Conservation (phyloP, 225 moss, liverwort and hornwort genomes). For the Sphagnum tenellum region DNA sequence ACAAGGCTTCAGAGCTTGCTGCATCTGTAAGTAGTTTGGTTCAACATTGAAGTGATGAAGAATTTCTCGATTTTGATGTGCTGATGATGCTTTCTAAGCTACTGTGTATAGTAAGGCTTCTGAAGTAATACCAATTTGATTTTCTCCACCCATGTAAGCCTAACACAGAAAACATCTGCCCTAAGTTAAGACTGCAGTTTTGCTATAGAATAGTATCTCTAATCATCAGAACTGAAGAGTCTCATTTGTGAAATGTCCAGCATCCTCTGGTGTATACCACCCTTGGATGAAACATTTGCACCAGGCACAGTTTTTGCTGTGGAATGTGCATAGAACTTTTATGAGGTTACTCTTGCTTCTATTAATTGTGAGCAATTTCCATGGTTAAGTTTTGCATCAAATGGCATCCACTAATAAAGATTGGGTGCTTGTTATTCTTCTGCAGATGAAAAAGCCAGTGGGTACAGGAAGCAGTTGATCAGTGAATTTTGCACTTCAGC, state of each 20-base stretch:
- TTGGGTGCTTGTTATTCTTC: not conserved
- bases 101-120: not conserved
- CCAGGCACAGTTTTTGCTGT: not conserved
- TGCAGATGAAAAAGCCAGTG: conserved; percentile 43
- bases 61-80: not conserved
- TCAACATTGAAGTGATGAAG: no score
- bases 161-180: no score
- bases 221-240: no score
- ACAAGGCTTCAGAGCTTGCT: conserved; percentile 33
- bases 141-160: not conserved
- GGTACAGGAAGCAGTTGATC: conserved; percentile 17
- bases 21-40: conserved; percentile 19
- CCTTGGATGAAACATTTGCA: not conserved
- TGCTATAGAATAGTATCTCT: no score
- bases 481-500: no score
- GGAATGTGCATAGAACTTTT: not conserved
- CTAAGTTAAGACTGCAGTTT: no score
- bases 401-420: not conserved
- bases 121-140: not conserved
- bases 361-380: not conserved
- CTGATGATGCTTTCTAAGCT: not conserved
- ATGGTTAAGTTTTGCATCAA: not conserved
- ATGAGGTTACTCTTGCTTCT: not conserved
- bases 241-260: no score
- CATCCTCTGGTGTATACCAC: no score